phyloP scores from a whole-genome alignment of 2,329 filamentous ascomycete species.

The Monosporascus sp. region DNA sequence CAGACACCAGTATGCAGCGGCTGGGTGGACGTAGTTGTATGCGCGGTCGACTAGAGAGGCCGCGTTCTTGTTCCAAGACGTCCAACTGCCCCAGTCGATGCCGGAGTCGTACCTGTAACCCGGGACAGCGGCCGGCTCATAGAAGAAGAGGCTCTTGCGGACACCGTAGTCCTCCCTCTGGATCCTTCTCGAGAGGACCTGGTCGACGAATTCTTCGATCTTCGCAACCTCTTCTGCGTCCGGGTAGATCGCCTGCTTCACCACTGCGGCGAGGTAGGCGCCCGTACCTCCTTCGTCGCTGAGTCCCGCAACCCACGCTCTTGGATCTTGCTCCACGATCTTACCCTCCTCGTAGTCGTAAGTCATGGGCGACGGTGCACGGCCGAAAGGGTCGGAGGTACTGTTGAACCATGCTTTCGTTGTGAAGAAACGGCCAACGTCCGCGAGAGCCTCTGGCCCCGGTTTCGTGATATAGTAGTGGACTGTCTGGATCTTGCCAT shows the following conservation, averaged over 20 bases:
- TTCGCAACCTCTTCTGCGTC: constrained; percentile 42
- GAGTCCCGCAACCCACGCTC: constrained; percentile 55
- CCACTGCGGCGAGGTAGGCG: constrained; percentile 47
- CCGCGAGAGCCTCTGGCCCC: constrained; percentile 35
- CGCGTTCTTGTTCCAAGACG: constrained; percentile 43
- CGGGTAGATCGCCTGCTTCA: constrained; percentile 51
- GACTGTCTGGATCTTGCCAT: constrained; percentile 45
- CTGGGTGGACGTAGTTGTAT: constrained; percentile 55
- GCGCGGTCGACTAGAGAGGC: constrained; percentile 45
- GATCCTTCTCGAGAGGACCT: constrained; percentile 44
- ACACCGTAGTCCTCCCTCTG: constrained; percentile 44
- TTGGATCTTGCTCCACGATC: constrained; percentile 40
- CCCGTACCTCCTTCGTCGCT: constrained; percentile 56
- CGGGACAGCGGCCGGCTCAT: constrained; percentile 39
- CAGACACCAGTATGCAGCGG: constrained; percentile 51
- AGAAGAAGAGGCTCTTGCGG: constrained; percentile 52
- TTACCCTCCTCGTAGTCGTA: constrained; percentile 46
- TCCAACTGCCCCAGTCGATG: constrained; percentile 45
- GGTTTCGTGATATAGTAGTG: constrained; percentile 52
- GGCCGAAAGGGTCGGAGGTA: constrained; percentile 46
- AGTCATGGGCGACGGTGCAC: constrained; percentile 50
- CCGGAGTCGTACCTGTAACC: constrained; percentile 38
- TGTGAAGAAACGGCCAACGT: constrained; percentile 49
- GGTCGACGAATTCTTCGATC: constrained; percentile 49
- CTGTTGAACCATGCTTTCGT: constrained; percentile 48